Percentiles rank a stretch among this genome's conserved stretches.
Evolutionary conservation across 495 filamentous ascomycete species (phyloP).

Genomic region (Annulohypoxylon bovei): DNA sequence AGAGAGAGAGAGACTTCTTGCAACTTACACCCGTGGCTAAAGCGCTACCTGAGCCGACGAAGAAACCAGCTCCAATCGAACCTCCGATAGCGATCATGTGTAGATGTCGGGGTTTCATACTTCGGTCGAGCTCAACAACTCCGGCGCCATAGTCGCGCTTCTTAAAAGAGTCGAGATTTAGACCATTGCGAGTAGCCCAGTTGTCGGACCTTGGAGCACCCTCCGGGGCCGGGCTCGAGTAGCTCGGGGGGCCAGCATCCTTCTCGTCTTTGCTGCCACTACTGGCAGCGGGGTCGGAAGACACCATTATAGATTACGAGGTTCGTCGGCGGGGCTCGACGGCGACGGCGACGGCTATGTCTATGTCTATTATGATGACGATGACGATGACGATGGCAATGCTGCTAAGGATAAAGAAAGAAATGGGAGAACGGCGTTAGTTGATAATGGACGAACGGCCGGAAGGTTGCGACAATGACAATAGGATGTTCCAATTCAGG

Average conservation of each 20-base stretch:
- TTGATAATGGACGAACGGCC: not conserved
- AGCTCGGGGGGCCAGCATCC: slow-evolving; percentile 34
- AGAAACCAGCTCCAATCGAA: slow-evolving; percentile 74
- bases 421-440: too few relatives aligned
- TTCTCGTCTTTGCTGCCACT: slow-evolving; percentile 46
- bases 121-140: slow-evolving; percentile 62
- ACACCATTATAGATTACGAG: slow-evolving; percentile 41
- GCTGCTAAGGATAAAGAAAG: too few relatives aligned
- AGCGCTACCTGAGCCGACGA: slow-evolving; percentile 62
- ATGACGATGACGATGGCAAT: not conserved
- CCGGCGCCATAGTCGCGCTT: slow-evolving; percentile 52
- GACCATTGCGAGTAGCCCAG: slow-evolving; percentile 62
- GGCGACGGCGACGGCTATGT: not conserved
- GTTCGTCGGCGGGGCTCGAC: slow-evolving; percentile 21
- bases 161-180: slow-evolving; percentile 62
- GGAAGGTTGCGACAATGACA: slow-evolving; percentile 5
- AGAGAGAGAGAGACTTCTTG: not conserved
- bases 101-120: slow-evolving; percentile 71
- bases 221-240: slow-evolving; percentile 23
- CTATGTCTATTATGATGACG: too few relatives aligned
- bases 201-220: slow-evolving; percentile 42
- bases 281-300: slow-evolving; percentile 45
- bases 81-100: slow-evolving; percentile 83
- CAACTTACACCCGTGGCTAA: slow-evolving; percentile 53
- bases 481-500: slow-evolving; percentile 21